phyloP scores from a whole-genome alignment of 306 rosid species.

The Argentina anserina region DNA sequence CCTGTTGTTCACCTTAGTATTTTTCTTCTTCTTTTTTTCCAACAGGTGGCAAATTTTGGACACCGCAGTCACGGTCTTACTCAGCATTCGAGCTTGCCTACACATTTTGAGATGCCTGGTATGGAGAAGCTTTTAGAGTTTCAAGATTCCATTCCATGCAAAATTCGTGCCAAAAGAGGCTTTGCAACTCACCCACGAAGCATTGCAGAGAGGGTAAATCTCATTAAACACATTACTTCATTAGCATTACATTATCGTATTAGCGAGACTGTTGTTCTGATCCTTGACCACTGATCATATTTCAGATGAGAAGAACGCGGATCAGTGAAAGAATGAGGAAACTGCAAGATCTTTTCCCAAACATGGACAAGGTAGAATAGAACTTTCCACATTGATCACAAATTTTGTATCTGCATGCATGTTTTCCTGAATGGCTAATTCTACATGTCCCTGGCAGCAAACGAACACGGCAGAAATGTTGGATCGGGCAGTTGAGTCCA shows the following conservation, averaged over 20 bases:
- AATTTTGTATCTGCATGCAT: background rate
- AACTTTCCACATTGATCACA: background rate
- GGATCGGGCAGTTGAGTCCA: slow-evolving; percentile 67
- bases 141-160: slow-evolving; percentile 67
- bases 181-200: slow-evolving; percentile 95
- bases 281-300: background rate
- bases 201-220: slow-evolving; percentile 87
- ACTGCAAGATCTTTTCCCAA: slow-evolving; percentile 68
- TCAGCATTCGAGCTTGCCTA: slow-evolving; percentile 73
- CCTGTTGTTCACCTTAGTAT: slow-evolving; percentile 6
- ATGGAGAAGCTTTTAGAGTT: slow-evolving; percentile 50
- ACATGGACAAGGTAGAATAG: slow-evolving; percentile 72
- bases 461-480: slow-evolving; percentile 85
- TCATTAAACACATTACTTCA: background rate
- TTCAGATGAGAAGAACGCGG: slow-evolving; percentile 73
- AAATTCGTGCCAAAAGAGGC: slow-evolving; percentile 87
- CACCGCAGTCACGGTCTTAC: slow-evolving; percentile 40
- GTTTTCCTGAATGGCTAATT: background rate
- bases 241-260: background rate
- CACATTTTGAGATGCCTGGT: slow-evolving; percentile 42
- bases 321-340: slow-evolving; percentile 87
- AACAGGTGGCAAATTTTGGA: slow-evolving; percentile 41
- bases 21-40: background rate
- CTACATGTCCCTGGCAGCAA: slow-evolving; percentile 47
- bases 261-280: background rate